phyloP scores from a whole-genome alignment of 164 flowering plant genomes.

The Cinnamomum chago region DNA sequence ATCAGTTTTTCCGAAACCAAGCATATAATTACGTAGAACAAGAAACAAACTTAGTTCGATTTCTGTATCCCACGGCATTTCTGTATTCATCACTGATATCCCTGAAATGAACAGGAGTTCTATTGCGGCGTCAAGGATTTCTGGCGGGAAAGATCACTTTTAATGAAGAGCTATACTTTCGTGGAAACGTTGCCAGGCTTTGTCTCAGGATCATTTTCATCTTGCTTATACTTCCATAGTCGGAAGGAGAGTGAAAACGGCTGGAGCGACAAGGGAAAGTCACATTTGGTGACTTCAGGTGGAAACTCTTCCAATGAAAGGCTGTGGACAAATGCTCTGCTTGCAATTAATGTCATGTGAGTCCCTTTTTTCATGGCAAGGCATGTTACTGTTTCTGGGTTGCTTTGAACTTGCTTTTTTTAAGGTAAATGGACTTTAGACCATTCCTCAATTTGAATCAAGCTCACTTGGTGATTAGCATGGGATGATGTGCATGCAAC shows the following conservation, averaged over 20 bases:
- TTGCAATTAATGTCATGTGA: constrained; percentile 69
- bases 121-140: constrained; percentile 25
- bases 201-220: constrained; percentile 19
- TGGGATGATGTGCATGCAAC: neutral
- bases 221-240: constrained; percentile 40
- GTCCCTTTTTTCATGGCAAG: constrained; percentile 19
- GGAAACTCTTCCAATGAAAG: constrained; percentile 39
- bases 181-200: constrained; percentile 26
- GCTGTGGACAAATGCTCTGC: constrained; percentile 56
- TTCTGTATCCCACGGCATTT: neutral
- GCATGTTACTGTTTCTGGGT: neutral
- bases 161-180: constrained; percentile 26
- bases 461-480: neutral
- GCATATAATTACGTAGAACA: too few relatives aligned
- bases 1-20: too few relatives aligned
- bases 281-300: constrained; percentile 20
- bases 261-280: too few relatives aligned
- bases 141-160: constrained; percentile 25
- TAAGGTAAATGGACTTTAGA: neutral
- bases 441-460: neutral
- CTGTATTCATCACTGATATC: neutral
- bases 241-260: constrained; percentile 30
- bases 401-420: neutral
- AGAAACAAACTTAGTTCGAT: too few relatives aligned
- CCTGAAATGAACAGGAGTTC: constrained; percentile 33